A percentile compares a stretch with the other conserved stretches of the same genome.
phyloP scores from a whole-genome alignment of 495 filamentous ascomycete genomes.

The Podospora fimiseda region DNA sequence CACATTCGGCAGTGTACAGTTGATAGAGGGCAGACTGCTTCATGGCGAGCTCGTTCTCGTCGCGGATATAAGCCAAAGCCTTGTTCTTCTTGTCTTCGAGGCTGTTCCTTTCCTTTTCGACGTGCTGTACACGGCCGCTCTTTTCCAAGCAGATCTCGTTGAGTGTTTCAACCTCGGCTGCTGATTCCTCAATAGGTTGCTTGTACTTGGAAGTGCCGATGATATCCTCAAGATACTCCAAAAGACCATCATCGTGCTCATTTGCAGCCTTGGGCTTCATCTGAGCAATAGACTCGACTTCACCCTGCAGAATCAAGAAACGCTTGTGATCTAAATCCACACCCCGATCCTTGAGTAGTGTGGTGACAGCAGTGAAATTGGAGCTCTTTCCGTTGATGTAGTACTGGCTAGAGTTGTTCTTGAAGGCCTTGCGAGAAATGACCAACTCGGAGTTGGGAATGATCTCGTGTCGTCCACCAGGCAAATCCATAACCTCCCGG shows the following conservation, averaged over 20 bases:
- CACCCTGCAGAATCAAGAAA: constrained; percentile 93
- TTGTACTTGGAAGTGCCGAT: constrained; percentile 99
- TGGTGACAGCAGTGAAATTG: constrained; percentile 85
- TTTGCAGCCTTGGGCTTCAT: constrained; percentile 96
- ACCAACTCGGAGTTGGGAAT: constrained; percentile 78
- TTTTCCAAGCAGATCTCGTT: constrained; percentile 96
- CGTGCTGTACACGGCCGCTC: constrained; percentile 87
- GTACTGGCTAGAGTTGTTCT: constrained; percentile 96
- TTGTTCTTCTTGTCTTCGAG: constrained; percentile 96
- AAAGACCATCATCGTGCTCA: constrained; percentile 90
- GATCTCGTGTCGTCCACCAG: constrained; percentile 62
- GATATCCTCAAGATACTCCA: constrained; percentile 97
- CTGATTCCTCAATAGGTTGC: constrained; percentile 88
- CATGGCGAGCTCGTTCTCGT: constrained; percentile 84
- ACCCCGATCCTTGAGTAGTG: constrained; percentile 77
- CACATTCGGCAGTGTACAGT: constrained; percentile 77
- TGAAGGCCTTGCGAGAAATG: constrained; percentile 89
- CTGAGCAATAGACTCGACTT: constrained; percentile 97
- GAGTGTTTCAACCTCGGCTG: constrained; percentile 76
- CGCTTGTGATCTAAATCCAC: constrained; percentile 98
- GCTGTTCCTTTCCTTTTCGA: constrained; percentile 90
- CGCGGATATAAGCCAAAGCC: constrained; percentile 77
- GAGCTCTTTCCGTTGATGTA: constrained; percentile 87
- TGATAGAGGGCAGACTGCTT: constrained; percentile 91
- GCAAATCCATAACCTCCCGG: constrained; percentile 83